A percentile compares a stretch with the other conserved stretches of the same genome.
Conservation (phyloP, 768 basidiomycete genomes). For the Calocera viscosa region DNA sequence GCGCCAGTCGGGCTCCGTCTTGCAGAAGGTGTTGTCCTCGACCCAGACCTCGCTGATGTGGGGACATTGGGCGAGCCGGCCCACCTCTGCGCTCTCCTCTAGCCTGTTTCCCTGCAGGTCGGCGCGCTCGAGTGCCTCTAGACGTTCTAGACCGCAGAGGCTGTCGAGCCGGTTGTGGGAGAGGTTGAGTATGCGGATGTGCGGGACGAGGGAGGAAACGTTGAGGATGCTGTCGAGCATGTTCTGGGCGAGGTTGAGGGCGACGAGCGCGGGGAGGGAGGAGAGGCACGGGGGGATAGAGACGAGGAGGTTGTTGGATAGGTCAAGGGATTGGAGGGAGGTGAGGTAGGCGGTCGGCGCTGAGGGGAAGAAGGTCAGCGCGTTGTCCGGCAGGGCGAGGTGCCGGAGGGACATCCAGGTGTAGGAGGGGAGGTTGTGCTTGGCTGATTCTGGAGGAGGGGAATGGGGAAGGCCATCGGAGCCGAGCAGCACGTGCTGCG, state of each 20-base stretch:
- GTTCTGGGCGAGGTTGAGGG: constrained; percentile 93
- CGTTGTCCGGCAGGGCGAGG: constrained; percentile 67
- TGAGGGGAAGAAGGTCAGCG: constrained; percentile 65
- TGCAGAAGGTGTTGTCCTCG: constrained; percentile 69
- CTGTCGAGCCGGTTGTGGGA: constrained; percentile 81
- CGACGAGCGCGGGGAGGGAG: constrained; percentile 61
- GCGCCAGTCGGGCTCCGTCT: constrained; percentile 57
- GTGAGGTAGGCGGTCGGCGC: constrained; percentile 53
- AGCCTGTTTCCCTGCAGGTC: constrained; percentile 72
- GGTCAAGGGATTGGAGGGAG: constrained; percentile 68
- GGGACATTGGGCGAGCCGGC: constrained; percentile 66
- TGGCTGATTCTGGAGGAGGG: constrained; percentile 2
- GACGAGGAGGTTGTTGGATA: constrained; percentile 82
- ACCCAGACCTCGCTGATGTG: constrained; percentile 72
- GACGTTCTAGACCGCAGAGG: constrained; percentile 88
- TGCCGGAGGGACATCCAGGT: constrained; percentile 69
- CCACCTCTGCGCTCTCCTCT: constrained; percentile 73
- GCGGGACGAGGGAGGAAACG: constrained; percentile 69
- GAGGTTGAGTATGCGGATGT: constrained; percentile 65
- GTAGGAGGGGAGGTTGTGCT: constrained; percentile 36
- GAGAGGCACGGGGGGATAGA: constrained; percentile 72
- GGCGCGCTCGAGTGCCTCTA: constrained; percentile 67
- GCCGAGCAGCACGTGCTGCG: constrained; percentile 17
- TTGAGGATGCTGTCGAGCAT: constrained; percentile 93
- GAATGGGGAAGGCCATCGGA: constrained; percentile 24